These are phyloP conservation scores for Erythrophleum ivorense DNA, from an alignment of 331 rosid genomes.

Conservation along the genomic window DNA sequence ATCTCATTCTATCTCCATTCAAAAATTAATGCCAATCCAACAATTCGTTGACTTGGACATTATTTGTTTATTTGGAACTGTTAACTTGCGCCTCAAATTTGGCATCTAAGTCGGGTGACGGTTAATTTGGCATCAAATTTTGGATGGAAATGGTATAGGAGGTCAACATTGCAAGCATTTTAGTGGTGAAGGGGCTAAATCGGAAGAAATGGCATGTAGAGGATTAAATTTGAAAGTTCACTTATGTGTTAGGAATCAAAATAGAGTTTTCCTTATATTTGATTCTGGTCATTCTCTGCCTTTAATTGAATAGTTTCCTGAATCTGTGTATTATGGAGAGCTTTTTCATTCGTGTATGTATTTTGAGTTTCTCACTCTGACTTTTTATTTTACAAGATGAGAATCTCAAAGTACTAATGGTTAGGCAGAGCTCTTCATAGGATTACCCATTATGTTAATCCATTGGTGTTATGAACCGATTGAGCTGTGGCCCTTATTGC, in stretches of 20 bases:
- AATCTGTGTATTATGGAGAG: conserved; percentile 6
- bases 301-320: conserved; percentile 37
- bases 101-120: not conserved
- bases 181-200: not conserved
- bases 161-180: not conserved
- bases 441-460: conserved; percentile 17
- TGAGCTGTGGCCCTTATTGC: conserved; percentile 9
- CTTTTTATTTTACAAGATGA: not conserved
- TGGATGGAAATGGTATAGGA: not conserved
- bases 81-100: not conserved
- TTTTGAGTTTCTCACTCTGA: not conserved
- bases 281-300: not conserved
- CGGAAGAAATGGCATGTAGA: not conserved
- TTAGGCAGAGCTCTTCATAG: not conserved
- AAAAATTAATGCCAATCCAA: not conserved
- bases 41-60: not conserved
- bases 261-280: not conserved
- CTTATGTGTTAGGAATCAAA: not conserved
- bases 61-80: not conserved
- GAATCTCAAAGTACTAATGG: not conserved
- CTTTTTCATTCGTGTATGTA: not conserved
- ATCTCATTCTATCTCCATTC: not conserved
- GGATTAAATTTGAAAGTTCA: not conserved
- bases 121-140: not conserved
- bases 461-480: conserved; percentile 38